Conservation (phyloP, 768 basidiomycete species). For the Leccinum disarticulatum region DNA sequence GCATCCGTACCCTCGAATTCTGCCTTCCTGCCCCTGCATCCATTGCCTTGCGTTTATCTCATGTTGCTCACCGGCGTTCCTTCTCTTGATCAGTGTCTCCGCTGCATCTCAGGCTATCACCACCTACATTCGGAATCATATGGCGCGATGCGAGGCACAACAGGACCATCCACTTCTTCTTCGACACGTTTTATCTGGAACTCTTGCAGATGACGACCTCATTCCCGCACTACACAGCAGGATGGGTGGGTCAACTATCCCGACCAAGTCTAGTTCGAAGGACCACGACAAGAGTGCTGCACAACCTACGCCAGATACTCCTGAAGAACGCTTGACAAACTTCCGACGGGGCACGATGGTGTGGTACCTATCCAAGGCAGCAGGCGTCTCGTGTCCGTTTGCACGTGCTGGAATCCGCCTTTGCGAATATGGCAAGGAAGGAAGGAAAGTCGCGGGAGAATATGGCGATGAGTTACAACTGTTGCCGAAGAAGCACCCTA, state of each 20-base stretch:
- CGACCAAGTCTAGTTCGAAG: slow-evolving; percentile 25
- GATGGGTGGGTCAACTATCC: slow-evolving; percentile 61
- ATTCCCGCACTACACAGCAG: slow-evolving; percentile 69
- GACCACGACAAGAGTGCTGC: slow-evolving; percentile 31
- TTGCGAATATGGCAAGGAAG: slow-evolving; percentile 61
- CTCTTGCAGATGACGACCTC: slow-evolving; percentile 69
- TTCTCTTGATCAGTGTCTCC: slow-evolving; percentile 49
- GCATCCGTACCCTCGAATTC: slow-evolving; percentile 14
- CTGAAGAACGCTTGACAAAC: slow-evolving; percentile 54
- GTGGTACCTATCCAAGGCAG: slow-evolving; percentile 76
- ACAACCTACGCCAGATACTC: slow-evolving; percentile 4
- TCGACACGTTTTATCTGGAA: slow-evolving; percentile 71
- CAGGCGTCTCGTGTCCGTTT: slow-evolving; percentile 77
- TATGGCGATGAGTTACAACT: slow-evolving; percentile 30
- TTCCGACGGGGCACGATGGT: slow-evolving; percentile 78
- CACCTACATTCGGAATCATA: slow-evolving; percentile 75
- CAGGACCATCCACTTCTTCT: slow-evolving; percentile 75
- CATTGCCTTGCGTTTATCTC: slow-evolving; percentile 11
- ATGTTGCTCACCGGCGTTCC: slow-evolving; percentile 11
- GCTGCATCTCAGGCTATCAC: slow-evolving; percentile 83
- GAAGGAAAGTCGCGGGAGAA: slow-evolving; percentile 33
- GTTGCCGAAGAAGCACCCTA: slow-evolving; percentile 46
- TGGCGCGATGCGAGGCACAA: slow-evolving; percentile 66
- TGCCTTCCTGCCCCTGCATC: slow-evolving; percentile 5
- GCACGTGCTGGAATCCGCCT: slow-evolving; percentile 69